Conservation (phyloP, 1,284 basidiomycete genomes). For the Rugosomyces carneus region DNA sequence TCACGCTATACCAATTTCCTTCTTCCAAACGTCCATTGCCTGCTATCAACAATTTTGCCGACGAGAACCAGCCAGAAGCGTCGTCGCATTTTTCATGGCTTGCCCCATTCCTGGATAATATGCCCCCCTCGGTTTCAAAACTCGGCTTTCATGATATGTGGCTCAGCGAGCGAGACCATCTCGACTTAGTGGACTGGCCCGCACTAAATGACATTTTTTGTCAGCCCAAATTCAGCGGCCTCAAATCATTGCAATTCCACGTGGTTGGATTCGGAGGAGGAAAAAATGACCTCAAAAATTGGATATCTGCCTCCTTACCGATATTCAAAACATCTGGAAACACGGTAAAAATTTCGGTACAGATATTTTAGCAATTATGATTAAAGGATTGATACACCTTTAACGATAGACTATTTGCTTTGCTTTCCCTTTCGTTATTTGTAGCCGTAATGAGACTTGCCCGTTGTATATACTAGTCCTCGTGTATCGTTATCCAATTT, state of each 20-base stretch:
- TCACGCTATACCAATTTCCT: slow-evolving; percentile 27
- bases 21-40: slow-evolving; percentile 8
- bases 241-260: slow-evolving; percentile 7
- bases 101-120: slow-evolving; percentile 19
- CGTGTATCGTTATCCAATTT: too few species aligned
- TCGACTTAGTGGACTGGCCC: slow-evolving; percentile 25
- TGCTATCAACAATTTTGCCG: background rate
- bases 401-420: background rate
- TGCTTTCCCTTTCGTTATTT: background rate
- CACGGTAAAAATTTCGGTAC: slow-evolving; percentile 5
- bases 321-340: background rate
- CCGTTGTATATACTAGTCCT: too few species aligned
- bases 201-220: slow-evolving; percentile 14
- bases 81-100: slow-evolving; percentile 22
- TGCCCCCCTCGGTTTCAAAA: slow-evolving; percentile 13
- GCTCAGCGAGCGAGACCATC: slow-evolving; percentile 24
- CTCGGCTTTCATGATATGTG: slow-evolving; percentile 22
- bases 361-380: background rate
- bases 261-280: slow-evolving; percentile 10
- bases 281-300: slow-evolving; percentile 4
- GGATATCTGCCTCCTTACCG: slow-evolving; percentile 9
- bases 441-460: too few species aligned
- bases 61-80: background rate
- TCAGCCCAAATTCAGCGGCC: slow-evolving; percentile 1
- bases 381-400: background rate